phyloP scores from a whole-genome alignment of 306 rosid species.

The Ochetophila trinervis region DNA sequence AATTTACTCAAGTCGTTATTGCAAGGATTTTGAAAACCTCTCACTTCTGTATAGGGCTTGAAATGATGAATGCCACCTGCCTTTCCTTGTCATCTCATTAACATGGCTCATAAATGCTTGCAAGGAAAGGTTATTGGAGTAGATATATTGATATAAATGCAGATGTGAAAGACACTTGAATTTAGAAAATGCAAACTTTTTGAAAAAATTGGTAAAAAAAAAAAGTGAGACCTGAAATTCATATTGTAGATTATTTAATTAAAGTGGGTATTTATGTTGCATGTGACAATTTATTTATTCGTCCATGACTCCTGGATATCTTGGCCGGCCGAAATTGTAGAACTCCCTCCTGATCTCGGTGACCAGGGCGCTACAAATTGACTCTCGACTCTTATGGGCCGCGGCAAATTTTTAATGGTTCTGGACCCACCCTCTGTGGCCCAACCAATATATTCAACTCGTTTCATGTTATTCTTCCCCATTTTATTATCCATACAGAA shows the following conservation, averaged over 20 bases:
- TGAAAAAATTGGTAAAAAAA: background rate
- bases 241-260: background rate
- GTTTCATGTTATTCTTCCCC: background rate
- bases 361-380: background rate
- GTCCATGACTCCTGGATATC: background rate
- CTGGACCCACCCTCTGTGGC: conserved; percentile 7
- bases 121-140: conserved; percentile 25
- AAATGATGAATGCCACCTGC: conserved; percentile 28
- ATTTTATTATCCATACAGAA: background rate
- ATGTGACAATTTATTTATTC: background rate
- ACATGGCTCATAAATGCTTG: conserved; percentile 41
- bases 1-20: background rate
- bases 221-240: background rate
- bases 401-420: conserved; percentile 1
- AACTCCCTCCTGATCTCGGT: background rate
- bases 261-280: too few species aligned
- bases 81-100: conserved; percentile 27
- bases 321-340: background rate
- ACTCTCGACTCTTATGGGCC: background rate
- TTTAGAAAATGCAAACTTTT: background rate
- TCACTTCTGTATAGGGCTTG: conserved; percentile 36
- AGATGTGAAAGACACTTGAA: background rate
- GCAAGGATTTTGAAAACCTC: conserved; percentile 10
- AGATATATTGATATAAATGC: conserved; percentile 43
- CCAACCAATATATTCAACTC: background rate